Conservation (phyloP, 257 asterid genomes). For the Solanum appendiculatum region DNA sequence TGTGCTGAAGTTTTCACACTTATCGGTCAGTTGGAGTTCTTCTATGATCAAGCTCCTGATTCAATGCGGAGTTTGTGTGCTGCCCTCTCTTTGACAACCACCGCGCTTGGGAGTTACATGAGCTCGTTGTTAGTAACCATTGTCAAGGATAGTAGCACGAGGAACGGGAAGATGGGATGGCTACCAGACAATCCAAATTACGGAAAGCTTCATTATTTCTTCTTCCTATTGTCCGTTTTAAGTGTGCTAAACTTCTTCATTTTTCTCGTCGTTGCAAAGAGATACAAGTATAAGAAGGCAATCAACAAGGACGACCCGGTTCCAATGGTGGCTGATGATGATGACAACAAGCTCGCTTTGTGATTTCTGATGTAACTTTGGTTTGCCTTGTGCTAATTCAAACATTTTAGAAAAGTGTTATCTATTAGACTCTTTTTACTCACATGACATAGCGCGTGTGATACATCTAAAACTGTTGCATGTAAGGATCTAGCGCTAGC, state of each 20-base stretch:
- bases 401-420: neutral
- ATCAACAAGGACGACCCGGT: neutral
- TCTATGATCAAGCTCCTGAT: slow-evolving; percentile 20
- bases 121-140: slow-evolving; percentile 22
- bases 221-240: slow-evolving; percentile 19
- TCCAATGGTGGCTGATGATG: neutral
- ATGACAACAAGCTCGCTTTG: neutral
- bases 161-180: slow-evolving; percentile 27
- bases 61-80: slow-evolving; percentile 32
- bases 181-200: slow-evolving; percentile 21
- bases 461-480: neutral
- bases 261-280: slow-evolving; percentile 15
- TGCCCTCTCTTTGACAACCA: slow-evolving; percentile 26
- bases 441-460: neutral
- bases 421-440: neutral
- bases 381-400: neutral
- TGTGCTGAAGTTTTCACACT: slow-evolving; percentile 14
- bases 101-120: slow-evolving; percentile 24
- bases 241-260: slow-evolving; percentile 26
- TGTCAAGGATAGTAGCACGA: slow-evolving; percentile 7
- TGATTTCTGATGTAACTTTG: neutral
- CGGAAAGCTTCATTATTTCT: slow-evolving; percentile 33
- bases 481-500: neutral
- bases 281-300: slow-evolving; percentile 22
- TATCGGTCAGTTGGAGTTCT: neutral